Base-by-base conservation (phyloP, 768 basidiomycete species). In the Lyophyllum decastes region DNA sequence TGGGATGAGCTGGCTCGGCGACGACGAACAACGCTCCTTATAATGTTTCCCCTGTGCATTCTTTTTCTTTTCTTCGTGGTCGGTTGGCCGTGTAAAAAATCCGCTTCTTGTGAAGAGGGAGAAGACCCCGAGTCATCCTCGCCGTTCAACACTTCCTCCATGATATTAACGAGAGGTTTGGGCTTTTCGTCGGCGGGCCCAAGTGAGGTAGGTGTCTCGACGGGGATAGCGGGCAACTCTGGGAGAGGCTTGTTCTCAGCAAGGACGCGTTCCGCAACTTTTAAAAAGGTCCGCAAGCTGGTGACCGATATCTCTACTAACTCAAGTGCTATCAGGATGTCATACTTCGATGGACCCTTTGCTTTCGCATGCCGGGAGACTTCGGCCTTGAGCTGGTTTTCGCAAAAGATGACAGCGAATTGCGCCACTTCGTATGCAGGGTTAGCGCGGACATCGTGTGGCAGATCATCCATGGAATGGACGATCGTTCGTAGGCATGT, bases 281-380 rank as follows among this genome's bases (percentile, higher is more conserved):
- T 59, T 49, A 78, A 63, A 53, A 74, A 70, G 11, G 52, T 52
- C 55, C 66, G 73, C 56, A 78, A 64, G 54, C 61, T 66, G 1
- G 66, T 62, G 64, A 77, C 66, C 11, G 62, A 65, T 54, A 67
- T 63, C 11, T 74, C 73, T 12, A 74, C 67, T 35, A 64, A 60
- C 30, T 68, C 67, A 57, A 65, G 19, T 14, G 58, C 57, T 7
- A 45, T 27, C 17, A 19, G 6, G 19, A 22, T 27, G 30, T 9
- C 51, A 17, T 41, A 54, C 10, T 33, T 17, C 6, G 27, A 27
- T 24, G 21, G n/a, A 11, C 50, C 16, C 30, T 12, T n/a, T 19
- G 40, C 40, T 41, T 41, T 41, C 33, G 24, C 24, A 34, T 54
- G 48, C 26, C 52, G 19, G 10, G 57, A 38, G 19, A 61, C 24